Base-by-base conservation (phyloP, 495 filamentous ascomycete genomes). In the Cairneyella variabilis region DNA sequence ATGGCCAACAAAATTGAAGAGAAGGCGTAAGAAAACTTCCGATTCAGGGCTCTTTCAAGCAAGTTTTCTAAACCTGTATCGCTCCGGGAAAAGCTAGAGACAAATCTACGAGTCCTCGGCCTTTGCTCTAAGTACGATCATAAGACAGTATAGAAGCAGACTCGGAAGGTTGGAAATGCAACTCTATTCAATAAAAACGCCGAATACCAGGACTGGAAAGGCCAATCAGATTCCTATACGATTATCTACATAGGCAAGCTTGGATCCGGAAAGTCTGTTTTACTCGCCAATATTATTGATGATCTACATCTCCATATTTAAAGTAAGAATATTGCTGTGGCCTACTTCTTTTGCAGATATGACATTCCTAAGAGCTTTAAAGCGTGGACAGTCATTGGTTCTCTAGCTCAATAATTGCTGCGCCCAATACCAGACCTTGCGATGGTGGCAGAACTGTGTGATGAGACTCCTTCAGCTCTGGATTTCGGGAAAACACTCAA, bases 341-440 rank as follows among this genome's bases (percentile, higher is more conserved):
- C 66, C 2, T 75, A 71, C 53, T 76, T 74, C 63, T 76, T 76
- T 64, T 73, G 65, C 54, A 57, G 64, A 12, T 56, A 73, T 45
- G 69, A 75, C 50, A 60, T 68, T 50, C 36, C 59, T 27, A 59
- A 74, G 30, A 70, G 68, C 51, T 60, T 72, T 49, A 68, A 67
- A 51, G 62, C 68, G 11, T 48, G 57, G 25, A 72, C 67, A 23
- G 57, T 76, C 40, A 55, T 75, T 53, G 62, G 71, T 18, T 71
- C 64, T 49, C 49, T 75, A 21, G 63, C 62, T 46, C 68, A 68
- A 52, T 71, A 76, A 58, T 47, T 75, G 14, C 41, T 76, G 21
- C 41, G 56, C 21, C 23, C 53, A 18, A 49, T 64, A 27, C 47
- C 53, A 14, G 41, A 63, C 44, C 62, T 64, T 50, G 17, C 44